A percentile compares a stretch with the other conserved stretches of the same genome.
Conservation (phyloP, 1,284 basidiomycete genomes). For the Austroboletus novae-zelandiae region DNA sequence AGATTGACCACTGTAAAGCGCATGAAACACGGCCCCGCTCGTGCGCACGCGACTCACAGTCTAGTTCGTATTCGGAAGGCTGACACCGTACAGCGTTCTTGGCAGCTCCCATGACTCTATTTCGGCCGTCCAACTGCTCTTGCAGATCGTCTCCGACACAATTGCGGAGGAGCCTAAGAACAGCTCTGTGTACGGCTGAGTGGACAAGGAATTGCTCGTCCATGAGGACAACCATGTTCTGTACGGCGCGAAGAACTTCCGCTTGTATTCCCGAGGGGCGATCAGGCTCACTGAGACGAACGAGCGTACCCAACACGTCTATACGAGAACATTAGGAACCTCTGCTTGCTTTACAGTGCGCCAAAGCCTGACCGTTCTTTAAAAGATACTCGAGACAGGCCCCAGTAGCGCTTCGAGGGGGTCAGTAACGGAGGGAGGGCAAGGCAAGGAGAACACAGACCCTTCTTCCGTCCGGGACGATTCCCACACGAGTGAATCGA, state of each 20-base stretch:
- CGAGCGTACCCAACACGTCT: constrained; percentile 85
- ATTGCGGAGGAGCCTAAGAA: constrained; percentile 80
- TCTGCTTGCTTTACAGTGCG: neutral
- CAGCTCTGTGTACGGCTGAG: constrained; percentile 85
- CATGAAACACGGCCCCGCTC: neutral
- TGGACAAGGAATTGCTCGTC: constrained; percentile 92
- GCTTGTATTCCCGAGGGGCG: constrained; percentile 84
- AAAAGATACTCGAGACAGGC: constrained; percentile 89
- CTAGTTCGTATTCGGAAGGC: constrained; percentile 83
- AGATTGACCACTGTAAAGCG: constrained; percentile 75
- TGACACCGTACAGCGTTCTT: constrained; percentile 62
- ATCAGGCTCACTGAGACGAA: constrained; percentile 80
- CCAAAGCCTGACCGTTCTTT: constrained; percentile 65
- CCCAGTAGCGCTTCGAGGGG: constrained; percentile 65
- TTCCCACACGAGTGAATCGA: constrained; percentile 86
- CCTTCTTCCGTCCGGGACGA: constrained; percentile 80
- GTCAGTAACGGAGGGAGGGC: constrained; percentile 8
- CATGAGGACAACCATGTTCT: constrained; percentile 85
- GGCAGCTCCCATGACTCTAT: constrained; percentile 79
- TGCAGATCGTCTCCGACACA: constrained; percentile 91
- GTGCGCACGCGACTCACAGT: constrained; percentile 51
- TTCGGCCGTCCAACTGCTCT: constrained; percentile 75
- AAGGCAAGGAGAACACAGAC: constrained; percentile 45
- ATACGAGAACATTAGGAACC: constrained; percentile 7
- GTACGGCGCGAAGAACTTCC: constrained; percentile 79